A percentile compares a stretch with the other conserved stretches of the same genome.
These are phyloP conservation scores for Zymoseptoria brevis DNA, from an alignment of 2,329 filamentous ascomycete species.

Conservation along the genomic window DNA sequence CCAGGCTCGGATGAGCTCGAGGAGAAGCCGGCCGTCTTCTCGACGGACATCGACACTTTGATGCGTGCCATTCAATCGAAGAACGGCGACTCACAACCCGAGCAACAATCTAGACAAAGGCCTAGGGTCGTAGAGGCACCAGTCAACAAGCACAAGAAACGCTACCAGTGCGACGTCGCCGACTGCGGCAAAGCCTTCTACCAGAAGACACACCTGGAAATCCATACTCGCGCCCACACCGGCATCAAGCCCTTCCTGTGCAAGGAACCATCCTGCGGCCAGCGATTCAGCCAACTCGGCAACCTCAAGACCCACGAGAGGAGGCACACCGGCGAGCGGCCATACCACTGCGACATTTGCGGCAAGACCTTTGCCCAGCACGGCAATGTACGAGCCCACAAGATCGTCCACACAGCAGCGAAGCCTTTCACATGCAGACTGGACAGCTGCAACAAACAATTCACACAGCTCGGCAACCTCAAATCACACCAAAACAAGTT, in stretches of 20 bases:
- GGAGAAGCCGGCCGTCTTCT: slow-evolving; percentile 49
- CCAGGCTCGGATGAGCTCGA: slow-evolving; percentile 38
- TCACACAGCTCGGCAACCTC: slow-evolving; percentile 84
- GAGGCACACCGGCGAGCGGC: slow-evolving; percentile 78
- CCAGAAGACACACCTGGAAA: slow-evolving; percentile 89
- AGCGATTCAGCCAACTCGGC: slow-evolving; percentile 79
- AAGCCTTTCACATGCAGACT: slow-evolving; percentile 77
- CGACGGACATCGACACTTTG: slow-evolving; percentile 76
- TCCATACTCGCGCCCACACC: slow-evolving; percentile 80
- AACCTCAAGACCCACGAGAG: slow-evolving; percentile 90
- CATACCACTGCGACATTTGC: slow-evolving; percentile 71
- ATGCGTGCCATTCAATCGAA: slow-evolving; percentile 83
- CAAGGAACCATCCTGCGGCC: slow-evolving; percentile 63
- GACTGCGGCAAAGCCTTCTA: slow-evolving; percentile 75
- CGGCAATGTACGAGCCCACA: slow-evolving; percentile 77
- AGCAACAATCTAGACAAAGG: slow-evolving; percentile 5
- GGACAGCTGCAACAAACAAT: slow-evolving; percentile 77
- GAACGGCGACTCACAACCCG: slow-evolving; percentile 10
- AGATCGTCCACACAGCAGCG: slow-evolving; percentile 66
- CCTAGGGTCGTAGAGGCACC: not conserved
- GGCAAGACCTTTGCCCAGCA: slow-evolving; percentile 77
- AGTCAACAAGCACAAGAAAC: slow-evolving; percentile 44
- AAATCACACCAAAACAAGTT: slow-evolving; percentile 97
- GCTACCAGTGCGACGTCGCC: slow-evolving; percentile 65
- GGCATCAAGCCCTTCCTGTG: slow-evolving; percentile 88